Evolutionary conservation across 805 yeast genomes (phyloP), one percentile per base, ranked within the genome.

Genomic region (Hanseniaspora lindneri): DNA sequence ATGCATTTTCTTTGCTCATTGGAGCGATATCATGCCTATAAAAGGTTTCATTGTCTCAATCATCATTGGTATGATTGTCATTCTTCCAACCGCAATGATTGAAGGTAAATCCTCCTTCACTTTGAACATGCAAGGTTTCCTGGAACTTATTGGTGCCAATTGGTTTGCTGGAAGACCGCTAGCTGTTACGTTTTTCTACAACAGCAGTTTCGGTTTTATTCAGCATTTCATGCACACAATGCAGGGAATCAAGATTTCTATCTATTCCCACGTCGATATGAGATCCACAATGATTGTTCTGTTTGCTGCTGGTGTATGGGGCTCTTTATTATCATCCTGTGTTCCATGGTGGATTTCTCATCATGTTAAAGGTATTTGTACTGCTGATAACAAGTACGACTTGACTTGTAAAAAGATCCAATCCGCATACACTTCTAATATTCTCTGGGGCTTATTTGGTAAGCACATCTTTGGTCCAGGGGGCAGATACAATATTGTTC

Each of bases 111-210:
- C 87, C 0, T 80, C 80, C 64, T 72, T 66, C 40, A 56, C 70
- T 1, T 72, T 79, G 50, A 80, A 80, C 11, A 64, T 79, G 53
- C 76, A 75, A 55, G 83, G 79, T 4, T 59, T 80, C 47, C 73
- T 80, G 3, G 85, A 80, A 58, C 64, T 80, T 52, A 70, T 80
- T 39, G 74, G 76, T 24, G 86, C 85, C 2, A 79, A 77, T 59
- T 70, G 79, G 52, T 66, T 75, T 11, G 84, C 83, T 3, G 83
- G 79, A 1, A 64, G 66, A 41, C 75, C 85, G 1, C 61, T 77
- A 16, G 81, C 83, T 1, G 70, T 77, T 62, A 76, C 81, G 70
- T 70, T 75, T 54, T 69, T 77, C 65, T 78, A 77, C 61, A 20
- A 4, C 16, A 29, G 39, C 13, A 73, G 79, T 9, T 72, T 70